Conservation (phyloP, 2,329 filamentous ascomycete species). For the Penicillium thymicola region DNA sequence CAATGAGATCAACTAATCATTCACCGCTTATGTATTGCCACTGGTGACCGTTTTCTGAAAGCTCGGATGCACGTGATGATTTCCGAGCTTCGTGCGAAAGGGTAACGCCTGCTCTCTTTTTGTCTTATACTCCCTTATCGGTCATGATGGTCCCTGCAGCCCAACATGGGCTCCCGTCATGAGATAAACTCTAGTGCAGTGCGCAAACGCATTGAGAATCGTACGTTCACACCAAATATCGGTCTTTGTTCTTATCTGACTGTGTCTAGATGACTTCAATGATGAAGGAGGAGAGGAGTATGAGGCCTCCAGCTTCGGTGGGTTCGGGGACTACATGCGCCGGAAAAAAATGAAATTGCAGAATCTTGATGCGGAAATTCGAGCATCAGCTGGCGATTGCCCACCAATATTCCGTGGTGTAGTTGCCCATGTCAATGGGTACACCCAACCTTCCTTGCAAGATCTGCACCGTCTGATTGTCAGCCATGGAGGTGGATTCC, state of each 20-base stretch:
- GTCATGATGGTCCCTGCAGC: constrained; percentile 23
- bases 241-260: constrained; percentile 12
- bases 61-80: constrained; percentile 10
- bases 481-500: constrained; percentile 86
- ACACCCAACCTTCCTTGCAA: constrained; percentile 89
- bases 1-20: constrained; percentile 11
- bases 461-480: constrained; percentile 87
- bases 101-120: not conserved
- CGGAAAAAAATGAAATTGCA: constrained; percentile 97
- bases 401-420: constrained; percentile 87
- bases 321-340: constrained; percentile 86
- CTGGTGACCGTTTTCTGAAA: constrained; percentile 14
- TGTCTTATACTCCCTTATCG: not conserved
- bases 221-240: constrained; percentile 31
- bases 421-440: constrained; percentile 89
- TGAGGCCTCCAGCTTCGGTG: constrained; percentile 77
- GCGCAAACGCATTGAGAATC: constrained; percentile 62
- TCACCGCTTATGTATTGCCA: constrained; percentile 20
- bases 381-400: constrained; percentile 64
- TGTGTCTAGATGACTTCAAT: constrained; percentile 63
- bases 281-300: constrained; percentile 90
- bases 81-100: constrained; percentile 4
- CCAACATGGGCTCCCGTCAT: constrained; percentile 60
- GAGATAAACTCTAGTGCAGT: constrained; percentile 58
- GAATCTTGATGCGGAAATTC: constrained; percentile 81